These are phyloP conservation scores for Tuber umbilicatum DNA, from an alignment of 495 filamentous ascomycete genomes.

Conservation along the genomic window DNA sequence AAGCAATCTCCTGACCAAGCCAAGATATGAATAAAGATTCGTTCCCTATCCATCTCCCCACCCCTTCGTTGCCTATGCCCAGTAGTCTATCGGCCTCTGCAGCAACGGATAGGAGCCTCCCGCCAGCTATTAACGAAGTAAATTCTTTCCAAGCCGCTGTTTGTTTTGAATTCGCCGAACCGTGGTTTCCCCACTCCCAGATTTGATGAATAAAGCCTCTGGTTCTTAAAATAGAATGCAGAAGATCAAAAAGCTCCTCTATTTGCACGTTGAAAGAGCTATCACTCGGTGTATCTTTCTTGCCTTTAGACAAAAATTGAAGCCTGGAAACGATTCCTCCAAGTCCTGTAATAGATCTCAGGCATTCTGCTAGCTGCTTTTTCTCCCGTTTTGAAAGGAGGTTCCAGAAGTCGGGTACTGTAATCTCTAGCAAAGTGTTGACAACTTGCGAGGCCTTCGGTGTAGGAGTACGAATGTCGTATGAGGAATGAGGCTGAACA, in stretches of 20 bases:
- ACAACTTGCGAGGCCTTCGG: slow-evolving; percentile 32
- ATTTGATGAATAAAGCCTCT: slow-evolving; percentile 52
- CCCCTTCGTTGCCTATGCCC: slow-evolving; percentile 39
- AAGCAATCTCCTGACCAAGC: slow-evolving; percentile 53
- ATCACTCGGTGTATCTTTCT: slow-evolving; percentile 46
- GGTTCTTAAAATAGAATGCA: slow-evolving; percentile 53
- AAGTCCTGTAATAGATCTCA: slow-evolving; percentile 66
- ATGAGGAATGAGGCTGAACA: slow-evolving; percentile 5
- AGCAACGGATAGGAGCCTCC: slow-evolving; percentile 62
- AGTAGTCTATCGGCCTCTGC: slow-evolving; percentile 66
- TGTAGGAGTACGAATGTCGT: slow-evolving; percentile 30
- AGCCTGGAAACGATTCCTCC: slow-evolving; percentile 62
- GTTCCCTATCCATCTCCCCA: slow-evolving; percentile 59
- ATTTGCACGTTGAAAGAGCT: slow-evolving; percentile 45
- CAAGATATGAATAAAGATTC: slow-evolving; percentile 61
- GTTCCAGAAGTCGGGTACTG: slow-evolving; percentile 35
- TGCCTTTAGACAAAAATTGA: slow-evolving; percentile 48
- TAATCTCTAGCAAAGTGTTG: slow-evolving; percentile 30
- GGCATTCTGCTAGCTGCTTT: slow-evolving; percentile 55
- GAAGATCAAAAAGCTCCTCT: slow-evolving; percentile 45
- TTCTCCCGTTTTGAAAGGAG: slow-evolving; percentile 35
- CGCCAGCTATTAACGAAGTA: slow-evolving; percentile 56
- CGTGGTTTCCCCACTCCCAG: slow-evolving; percentile 43
- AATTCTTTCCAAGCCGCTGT: slow-evolving; percentile 61
- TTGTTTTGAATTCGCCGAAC: slow-evolving; percentile 38